Evolutionary conservation across 2,329 filamentous ascomycete species (phyloP).

Genomic region (Aspergillus luchuensis): DNA sequence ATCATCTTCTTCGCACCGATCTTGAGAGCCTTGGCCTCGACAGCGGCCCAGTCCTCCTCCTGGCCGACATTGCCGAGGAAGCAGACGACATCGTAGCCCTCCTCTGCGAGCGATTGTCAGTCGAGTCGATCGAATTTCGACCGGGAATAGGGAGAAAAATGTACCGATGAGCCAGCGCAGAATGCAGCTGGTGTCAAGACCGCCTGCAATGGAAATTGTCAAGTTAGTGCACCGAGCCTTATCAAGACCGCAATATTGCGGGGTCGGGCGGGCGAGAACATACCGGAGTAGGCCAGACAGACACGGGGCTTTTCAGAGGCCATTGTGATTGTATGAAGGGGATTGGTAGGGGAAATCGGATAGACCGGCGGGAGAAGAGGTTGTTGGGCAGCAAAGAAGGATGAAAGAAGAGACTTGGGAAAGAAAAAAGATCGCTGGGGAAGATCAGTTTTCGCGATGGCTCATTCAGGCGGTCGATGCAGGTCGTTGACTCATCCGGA

Average conservation of each 20-base stretch:
- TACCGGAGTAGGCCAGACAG: constrained; percentile 29
- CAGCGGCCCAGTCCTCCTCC: constrained; percentile 73
- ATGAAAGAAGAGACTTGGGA: neutral
- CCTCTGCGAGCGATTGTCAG: constrained; percentile 14
- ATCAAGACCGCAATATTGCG: neutral
- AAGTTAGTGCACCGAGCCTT: constrained; percentile 10
- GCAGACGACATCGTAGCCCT: constrained; percentile 21
- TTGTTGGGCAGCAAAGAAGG: neutral
- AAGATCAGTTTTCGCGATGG: neutral
- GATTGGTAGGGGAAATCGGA: neutral
- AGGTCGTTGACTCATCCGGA: neutral
- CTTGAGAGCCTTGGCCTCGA: constrained; percentile 70
- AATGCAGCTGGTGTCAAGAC: constrained; percentile 48
- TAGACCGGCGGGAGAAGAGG: neutral
- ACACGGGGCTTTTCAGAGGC: constrained; percentile 22
- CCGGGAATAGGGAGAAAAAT: neutral
- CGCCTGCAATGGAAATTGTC: constrained; percentile 29
- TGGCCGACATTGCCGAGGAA: constrained; percentile 68
- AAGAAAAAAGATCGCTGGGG: neutral
- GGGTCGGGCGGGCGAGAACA: neutral
- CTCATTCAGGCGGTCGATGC: neutral
- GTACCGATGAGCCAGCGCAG: constrained; percentile 21
- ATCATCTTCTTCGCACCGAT: constrained; percentile 68
- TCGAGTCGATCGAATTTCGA: neutral
- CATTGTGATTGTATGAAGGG: constrained; percentile 11